Conservation (phyloP, 2,329 filamentous ascomycete species). For the Verruconis gallopava region DNA sequence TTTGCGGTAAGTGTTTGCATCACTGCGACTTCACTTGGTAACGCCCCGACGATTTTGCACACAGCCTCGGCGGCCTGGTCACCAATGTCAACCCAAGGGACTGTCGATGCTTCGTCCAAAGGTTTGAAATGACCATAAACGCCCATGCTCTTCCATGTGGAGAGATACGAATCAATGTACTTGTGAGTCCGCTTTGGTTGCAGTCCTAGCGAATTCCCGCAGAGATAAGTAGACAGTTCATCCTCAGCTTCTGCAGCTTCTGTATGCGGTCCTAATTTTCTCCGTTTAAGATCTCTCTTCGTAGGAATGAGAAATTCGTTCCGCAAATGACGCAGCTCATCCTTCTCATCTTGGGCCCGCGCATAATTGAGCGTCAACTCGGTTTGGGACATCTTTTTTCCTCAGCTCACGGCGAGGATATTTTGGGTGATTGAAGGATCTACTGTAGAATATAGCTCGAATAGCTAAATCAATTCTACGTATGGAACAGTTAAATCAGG, state of each 20-base stretch:
- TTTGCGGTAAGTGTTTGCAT: conserved; percentile 83
- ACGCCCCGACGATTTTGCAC: conserved; percentile 63
- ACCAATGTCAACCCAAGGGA: conserved; percentile 66
- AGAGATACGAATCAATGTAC: conserved; percentile 59
- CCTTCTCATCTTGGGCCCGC: conserved; percentile 43
- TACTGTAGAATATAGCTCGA: not conserved
- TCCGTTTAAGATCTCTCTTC: conserved; percentile 55
- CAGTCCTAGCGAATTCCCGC: conserved; percentile 78
- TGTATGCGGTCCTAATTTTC: conserved; percentile 34
- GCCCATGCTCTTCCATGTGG: conserved; percentile 73
- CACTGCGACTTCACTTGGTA: conserved; percentile 60
- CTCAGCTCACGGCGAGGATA: not conserved
- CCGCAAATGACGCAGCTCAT: conserved; percentile 43
- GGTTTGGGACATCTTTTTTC: not conserved
- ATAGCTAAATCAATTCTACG: not conserved
- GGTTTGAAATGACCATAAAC: conserved; percentile 72
- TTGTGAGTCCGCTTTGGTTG: conserved; percentile 58
- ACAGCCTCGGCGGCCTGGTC: conserved; percentile 48
- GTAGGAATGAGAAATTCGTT: conserved; percentile 58
- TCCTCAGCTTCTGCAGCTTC: conserved; percentile 24
- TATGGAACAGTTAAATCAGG: not conserved
- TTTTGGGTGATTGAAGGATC: not conserved
- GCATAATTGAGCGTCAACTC: conserved; percentile 22
- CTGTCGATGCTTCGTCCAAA: conserved; percentile 53
- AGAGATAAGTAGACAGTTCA: conserved; percentile 59